Conservation (phyloP, 441 rosid genomes). For the Flueggea neowawraea region DNA sequence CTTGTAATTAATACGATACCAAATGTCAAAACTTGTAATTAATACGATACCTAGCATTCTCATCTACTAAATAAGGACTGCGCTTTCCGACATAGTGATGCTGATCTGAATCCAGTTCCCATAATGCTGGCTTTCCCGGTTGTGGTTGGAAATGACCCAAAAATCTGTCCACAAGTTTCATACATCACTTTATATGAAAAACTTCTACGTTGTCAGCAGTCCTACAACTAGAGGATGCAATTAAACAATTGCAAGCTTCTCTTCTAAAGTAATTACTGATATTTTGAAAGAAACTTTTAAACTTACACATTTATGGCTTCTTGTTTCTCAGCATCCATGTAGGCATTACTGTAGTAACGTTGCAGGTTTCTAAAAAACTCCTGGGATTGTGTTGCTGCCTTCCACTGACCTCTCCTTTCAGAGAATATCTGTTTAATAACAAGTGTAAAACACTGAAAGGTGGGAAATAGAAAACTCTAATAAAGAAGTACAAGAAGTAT, state of each 20-base stretch:
- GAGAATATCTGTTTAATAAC: slow-evolving; percentile 53
- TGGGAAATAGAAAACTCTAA: too few relatives aligned
- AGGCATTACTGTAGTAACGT: slow-evolving; percentile 94
- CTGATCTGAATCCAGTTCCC: slow-evolving; percentile 91
- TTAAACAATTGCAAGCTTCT: background rate
- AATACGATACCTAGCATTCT: slow-evolving; percentile 7
- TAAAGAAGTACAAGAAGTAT: too few relatives aligned
- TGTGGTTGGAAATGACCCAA: slow-evolving; percentile 93
- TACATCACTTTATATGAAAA: slow-evolving; percentile 1
- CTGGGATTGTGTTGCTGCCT: slow-evolving; percentile 98
- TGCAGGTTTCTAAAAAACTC: slow-evolving; percentile 96
- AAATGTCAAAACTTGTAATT: slow-evolving; percentile 13
- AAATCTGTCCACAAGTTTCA: slow-evolving; percentile 50
- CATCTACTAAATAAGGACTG: slow-evolving; percentile 21
- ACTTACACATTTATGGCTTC: slow-evolving; percentile 91
- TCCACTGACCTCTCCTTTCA: slow-evolving; percentile 99
- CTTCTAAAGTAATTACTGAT: background rate
- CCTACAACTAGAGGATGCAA: slow-evolving; percentile 1
- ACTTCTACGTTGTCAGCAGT: slow-evolving; percentile 1
- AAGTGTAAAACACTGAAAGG: slow-evolving; percentile 22
- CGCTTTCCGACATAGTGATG: slow-evolving; percentile 51
- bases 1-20: slow-evolving; percentile 14
- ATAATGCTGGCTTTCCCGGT: slow-evolving; percentile 68
- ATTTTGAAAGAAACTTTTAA: background rate
- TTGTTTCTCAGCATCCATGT: slow-evolving; percentile 97